Evolutionary conservation across 805 yeast species (phyloP).

Genomic region (Barnettozyma pratensis): DNA sequence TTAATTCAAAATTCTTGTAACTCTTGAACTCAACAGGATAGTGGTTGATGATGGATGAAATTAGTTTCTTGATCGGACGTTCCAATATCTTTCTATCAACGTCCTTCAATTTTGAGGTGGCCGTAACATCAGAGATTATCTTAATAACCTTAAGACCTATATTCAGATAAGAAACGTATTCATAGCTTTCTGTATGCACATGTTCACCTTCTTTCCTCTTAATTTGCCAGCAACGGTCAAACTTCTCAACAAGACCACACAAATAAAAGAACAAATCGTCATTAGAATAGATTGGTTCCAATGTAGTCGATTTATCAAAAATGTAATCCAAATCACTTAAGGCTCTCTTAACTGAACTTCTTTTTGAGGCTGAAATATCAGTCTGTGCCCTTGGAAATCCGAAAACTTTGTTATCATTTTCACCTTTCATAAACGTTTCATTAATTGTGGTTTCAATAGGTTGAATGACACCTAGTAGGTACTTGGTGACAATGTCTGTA

Average conservation of each 20-base stretch:
- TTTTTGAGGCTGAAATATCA: constrained; percentile 13
- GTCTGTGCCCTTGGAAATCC: constrained; percentile 2
- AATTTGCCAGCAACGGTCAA: constrained; percentile 54
- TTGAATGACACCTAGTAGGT: constrained; percentile 36
- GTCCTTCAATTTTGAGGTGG: constrained; percentile 1
- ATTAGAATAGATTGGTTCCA: constrained; percentile 29
- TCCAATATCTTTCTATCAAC: neutral
- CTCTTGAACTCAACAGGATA: constrained; percentile 8
- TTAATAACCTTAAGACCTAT: constrained; percentile 40
- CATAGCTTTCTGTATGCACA: constrained; percentile 52
- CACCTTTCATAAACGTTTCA: constrained; percentile 26
- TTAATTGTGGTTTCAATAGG: constrained; percentile 42
- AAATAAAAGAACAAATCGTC: constrained; percentile 34
- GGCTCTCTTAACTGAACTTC: constrained; percentile 10
- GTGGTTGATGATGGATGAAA: neutral
- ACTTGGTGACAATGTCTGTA: constrained; percentile 35
- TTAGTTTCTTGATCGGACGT: neutral
- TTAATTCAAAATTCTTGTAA: constrained; percentile 24
- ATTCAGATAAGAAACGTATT: constrained; percentile 45
- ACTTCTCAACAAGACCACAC: constrained; percentile 43
- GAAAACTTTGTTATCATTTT: constrained; percentile 27
- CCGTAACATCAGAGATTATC: constrained; percentile 33
- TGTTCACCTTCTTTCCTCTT: constrained; percentile 63
- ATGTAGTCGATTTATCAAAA: constrained; percentile 26
- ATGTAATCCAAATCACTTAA: constrained; percentile 15